Base-by-base conservation (phyloP, 257 asterid species). In the Plectranthus barbatus region DNA sequence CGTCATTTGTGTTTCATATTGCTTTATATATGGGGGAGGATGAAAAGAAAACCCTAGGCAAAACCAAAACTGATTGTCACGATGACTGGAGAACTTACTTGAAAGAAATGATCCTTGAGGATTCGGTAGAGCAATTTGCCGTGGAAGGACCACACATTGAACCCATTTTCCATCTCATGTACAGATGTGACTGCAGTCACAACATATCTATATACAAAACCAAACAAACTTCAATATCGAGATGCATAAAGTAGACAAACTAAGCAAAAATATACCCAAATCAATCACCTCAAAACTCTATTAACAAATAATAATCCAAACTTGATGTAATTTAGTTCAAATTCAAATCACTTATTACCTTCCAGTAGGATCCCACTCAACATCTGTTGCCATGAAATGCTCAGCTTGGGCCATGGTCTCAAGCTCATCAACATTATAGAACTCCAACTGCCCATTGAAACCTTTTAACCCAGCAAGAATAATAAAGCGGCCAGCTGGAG, bases 151-250 rank as follows among this genome's bases (percentile, higher is more conserved):
- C 97, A 93, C 2, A 93, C 86, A 14, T 76, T 81, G 77, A 90
- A 93, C 36, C 99, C 99, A 58, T 89, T 92, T 68, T 92, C 99
- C 99, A 92, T 89, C 86, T 92, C 99, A 74, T 92, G 99, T 26
- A 89, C 99, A 5, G 99, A 89, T 17, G 99, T 92, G 51, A 90
- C 95, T 4, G 95, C 81, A 3, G 99, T 92, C 44, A 83, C 97
- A 31, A 89, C 97, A 74, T 92, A 92, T 83, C 98, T 91, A 52
- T 91, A 52, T 0, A 58, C 9, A 57, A n/a, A 39, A 9, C 48
- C 7, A n/a, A 60, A 40, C 29, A 41, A 68, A 45, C 4, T 14
- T 24, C 7, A 42, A 23, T 31, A 24, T n/a, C 63, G n/a, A 51
- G 36, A 34, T 18, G 26, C 13, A 36, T 26, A n/a, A 21, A 2